Evolutionary conservation across 2,329 filamentous ascomycete species (phyloP).

Genomic region (Trichoderma atrobrunneum): DNA sequence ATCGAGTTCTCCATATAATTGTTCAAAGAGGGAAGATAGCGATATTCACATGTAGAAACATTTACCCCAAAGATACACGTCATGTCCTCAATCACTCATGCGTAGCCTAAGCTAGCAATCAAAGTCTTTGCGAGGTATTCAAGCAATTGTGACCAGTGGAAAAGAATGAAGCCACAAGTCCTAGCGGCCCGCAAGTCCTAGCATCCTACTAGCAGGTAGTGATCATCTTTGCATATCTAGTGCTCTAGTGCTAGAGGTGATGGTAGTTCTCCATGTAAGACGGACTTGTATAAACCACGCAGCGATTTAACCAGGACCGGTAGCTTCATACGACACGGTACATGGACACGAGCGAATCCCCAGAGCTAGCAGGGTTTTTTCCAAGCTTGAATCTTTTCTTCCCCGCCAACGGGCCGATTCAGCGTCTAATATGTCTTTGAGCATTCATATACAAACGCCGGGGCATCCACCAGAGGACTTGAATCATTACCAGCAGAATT

Average conservation of each 20-base stretch:
- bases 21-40: neutral
- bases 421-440: neutral
- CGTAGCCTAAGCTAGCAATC: neutral
- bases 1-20: neutral
- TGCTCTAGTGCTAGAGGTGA: neutral
- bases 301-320: neutral
- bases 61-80: neutral
- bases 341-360: neutral
- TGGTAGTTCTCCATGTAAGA: neutral
- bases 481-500: neutral
- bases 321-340: neutral
- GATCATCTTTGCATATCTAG: neutral
- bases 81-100: neutral
- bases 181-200: neutral
- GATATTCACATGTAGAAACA: neutral
- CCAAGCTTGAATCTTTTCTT: neutral
- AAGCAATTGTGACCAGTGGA: neutral
- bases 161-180: neutral
- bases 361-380: slow-evolving; percentile 2
- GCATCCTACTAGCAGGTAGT: neutral
- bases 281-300: neutral
- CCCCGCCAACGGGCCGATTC: neutral
- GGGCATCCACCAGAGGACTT: neutral
- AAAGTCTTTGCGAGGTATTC: neutral
- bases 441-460: neutral